Evolutionary conservation across 148 eudicot species (phyloP), one percentile per base, ranked within the genome.

Genomic region (Persicaria tinctoria): DNA sequence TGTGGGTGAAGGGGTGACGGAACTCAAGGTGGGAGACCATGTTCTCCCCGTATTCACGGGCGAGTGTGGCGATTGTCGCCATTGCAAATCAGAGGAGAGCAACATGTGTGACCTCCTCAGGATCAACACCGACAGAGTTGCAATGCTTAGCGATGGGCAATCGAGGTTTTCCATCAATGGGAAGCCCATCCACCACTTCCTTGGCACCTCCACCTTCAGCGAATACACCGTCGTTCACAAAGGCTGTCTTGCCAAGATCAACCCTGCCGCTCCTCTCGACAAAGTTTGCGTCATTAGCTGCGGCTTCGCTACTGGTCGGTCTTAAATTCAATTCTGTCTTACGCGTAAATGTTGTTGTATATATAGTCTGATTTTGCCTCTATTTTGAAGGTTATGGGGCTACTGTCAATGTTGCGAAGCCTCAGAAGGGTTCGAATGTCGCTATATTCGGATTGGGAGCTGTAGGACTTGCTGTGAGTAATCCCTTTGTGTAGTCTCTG

Each of bases 371-470:
- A 63, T 11, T 56, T n/a, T 63, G 66, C 66, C 41, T 38, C 2
- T 12, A 8, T 64, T 64, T 47, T 70, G 51, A 46, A 89, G 93
- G 93, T 55, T 83, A 86, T 83, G 93, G 93, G 73, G 91, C 93
- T 32, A 84, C 88, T 72, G 74, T 91, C 79, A 91, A 89, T 87
- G 97, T 89, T 71, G 97, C 97, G 2, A 91, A 87, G 74, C 97
- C 97, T 9, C 76, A 69, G 51, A 86, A 85, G 80, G 97, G 97
- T 3, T 87, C 88, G 0, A 84, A 86, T 1, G 93, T 91, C n/a
- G 93, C 91, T 72, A 50, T 91, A 53, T 91, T 91, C 38, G 97
- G 97, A 18, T 78, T 90, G 54, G 96, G 96, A 74, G 91, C 96
- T 46, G 93, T 91, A 23, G 93, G 96, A 12, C 90, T 91, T 49